Percentiles rank a stretch among this genome's conserved stretches.
These are phyloP conservation scores for Cylindrotheca fusiformis DNA, from an alignment of 108 stramenopile genomes.

Conservation along the genomic window DNA sequence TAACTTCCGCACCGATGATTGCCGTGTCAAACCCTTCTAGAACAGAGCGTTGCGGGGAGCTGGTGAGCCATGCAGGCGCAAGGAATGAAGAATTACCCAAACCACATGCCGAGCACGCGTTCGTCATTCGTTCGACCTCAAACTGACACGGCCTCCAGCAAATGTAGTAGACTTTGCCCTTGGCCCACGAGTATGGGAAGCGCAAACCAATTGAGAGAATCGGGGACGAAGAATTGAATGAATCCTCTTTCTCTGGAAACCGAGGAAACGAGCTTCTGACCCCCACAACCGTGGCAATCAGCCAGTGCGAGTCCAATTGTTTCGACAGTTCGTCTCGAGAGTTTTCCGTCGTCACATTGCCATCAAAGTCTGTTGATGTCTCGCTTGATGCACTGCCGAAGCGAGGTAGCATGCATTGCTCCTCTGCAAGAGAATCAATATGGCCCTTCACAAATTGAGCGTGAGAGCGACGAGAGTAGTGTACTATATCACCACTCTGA, in stretches of 20 bases:
- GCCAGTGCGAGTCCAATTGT: constrained; percentile 11
- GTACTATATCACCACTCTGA: constrained; percentile 45
- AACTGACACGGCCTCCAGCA: constrained; percentile 37
- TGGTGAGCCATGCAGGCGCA: constrained; percentile 17
- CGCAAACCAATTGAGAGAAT: constrained; percentile 26
- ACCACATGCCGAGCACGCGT: constrained; percentile 13
- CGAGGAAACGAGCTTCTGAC: constrained; percentile 22
- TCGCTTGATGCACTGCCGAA: constrained; percentile 2
- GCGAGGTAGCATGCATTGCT: constrained; percentile 30
- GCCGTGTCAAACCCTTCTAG: neutral
- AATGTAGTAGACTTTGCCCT: constrained; percentile 7
- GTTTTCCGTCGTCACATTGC: neutral
- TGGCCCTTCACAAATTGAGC: constrained; percentile 40
- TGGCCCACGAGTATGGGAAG: constrained; percentile 16
- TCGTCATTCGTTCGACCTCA: neutral
- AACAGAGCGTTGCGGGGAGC: neutral
- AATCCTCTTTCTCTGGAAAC: constrained; percentile 2
- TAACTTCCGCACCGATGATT: neutral
- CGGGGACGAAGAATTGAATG: constrained; percentile 18
- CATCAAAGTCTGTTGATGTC: neutral
- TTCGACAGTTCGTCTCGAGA: neutral
- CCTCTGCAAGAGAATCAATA: constrained; percentile 12
- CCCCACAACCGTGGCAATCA: constrained; percentile 16
- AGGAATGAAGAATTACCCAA: constrained; percentile 19
- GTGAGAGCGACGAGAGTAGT: constrained; percentile 41